phyloP scores from a whole-genome alignment of 2,329 filamentous ascomycete species.

The Botrytis medusae region DNA sequence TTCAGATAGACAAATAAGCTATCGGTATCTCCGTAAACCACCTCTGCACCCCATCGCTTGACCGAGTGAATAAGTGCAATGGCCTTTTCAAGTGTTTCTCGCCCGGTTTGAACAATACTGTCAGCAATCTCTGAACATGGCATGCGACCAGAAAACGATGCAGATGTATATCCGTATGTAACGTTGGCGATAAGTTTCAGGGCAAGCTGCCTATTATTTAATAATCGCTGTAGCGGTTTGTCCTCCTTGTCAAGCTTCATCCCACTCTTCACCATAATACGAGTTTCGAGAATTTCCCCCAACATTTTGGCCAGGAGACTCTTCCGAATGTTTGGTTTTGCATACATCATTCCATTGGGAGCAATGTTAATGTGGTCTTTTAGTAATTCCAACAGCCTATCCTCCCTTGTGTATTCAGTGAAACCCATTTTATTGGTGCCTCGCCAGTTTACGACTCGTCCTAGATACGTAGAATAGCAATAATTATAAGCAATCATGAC shows the following conservation, averaged over 20 bases:
- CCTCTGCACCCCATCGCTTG: slow-evolving; percentile 86
- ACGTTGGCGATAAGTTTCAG: slow-evolving; percentile 98
- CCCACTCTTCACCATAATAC: slow-evolving; percentile 95
- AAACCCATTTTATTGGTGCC: slow-evolving; percentile 95
- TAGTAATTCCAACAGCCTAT: slow-evolving; percentile 72
- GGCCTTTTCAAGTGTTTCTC: slow-evolving; percentile 91
- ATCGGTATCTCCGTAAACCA: slow-evolving; percentile 97
- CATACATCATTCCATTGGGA: slow-evolving; percentile 96
- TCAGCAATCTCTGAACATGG: slow-evolving; percentile 97
- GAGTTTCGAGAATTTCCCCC: slow-evolving; percentile 89
- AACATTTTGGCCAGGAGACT: slow-evolving; percentile 95
- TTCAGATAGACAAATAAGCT: slow-evolving; percentile 89
- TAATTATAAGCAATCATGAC: slow-evolving; percentile 99
- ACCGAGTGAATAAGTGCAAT: slow-evolving; percentile 91
- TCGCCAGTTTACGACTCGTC: slow-evolving; percentile 83
- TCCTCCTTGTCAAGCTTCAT: slow-evolving; percentile 95
- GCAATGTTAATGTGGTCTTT: slow-evolving; percentile 87
- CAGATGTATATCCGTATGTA: slow-evolving; percentile 96
- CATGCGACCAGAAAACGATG: slow-evolving; percentile 95
- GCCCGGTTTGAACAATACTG: slow-evolving; percentile 93
- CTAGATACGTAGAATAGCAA: slow-evolving; percentile 95
- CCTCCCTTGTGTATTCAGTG: slow-evolving; percentile 76
- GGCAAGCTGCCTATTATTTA: slow-evolving; percentile 92
- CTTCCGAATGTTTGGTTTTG: slow-evolving; percentile 79
- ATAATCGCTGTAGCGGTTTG: slow-evolving; percentile 75